These are phyloP conservation scores for Hypsizygus marmoreus DNA, from an alignment of 768 basidiomycete species.

Conservation along the genomic window DNA sequence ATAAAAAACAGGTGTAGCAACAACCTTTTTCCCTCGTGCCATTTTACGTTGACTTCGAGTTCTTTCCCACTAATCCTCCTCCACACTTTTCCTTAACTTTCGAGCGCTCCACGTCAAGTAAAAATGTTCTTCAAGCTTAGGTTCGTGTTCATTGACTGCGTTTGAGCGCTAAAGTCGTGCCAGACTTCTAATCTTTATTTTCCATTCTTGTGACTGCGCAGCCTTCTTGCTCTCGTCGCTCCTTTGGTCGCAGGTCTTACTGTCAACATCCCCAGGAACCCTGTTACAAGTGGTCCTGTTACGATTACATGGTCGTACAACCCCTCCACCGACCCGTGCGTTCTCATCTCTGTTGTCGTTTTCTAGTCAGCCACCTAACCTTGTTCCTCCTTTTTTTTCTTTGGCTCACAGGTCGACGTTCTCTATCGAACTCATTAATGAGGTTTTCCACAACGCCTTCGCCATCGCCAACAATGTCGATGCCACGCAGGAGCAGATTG, in stretches of 20 bases:
- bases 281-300: conserved; percentile 30
- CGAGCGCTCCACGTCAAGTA: conserved; percentile 22
- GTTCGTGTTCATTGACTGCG: conserved; percentile 30
- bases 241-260: conserved; percentile 52
- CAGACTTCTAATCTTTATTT: background rate
- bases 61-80: conserved; percentile 17
- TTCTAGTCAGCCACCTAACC: background rate
- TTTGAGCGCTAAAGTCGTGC: background rate
- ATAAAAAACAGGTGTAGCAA: conserved; percentile 23
- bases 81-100: conserved; percentile 21
- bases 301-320: conserved; percentile 50
- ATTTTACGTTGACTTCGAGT: conserved; percentile 17
- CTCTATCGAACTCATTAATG: conserved; percentile 50
- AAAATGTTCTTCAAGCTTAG: conserved; percentile 55
- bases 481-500: conserved; percentile 32
- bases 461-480: conserved; percentile 59
- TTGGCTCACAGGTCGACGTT: conserved; percentile 27
- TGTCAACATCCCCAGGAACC: conserved; percentile 36
- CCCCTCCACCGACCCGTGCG: conserved; percentile 47
- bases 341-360: conserved; percentile 10
- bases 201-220: conserved; percentile 10
- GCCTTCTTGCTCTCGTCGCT: conserved; percentile 45
- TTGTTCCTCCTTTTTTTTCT: background rate
- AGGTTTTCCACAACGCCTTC: conserved; percentile 50
- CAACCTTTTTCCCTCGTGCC: conserved; percentile 3